Base-by-base conservation (phyloP, 108 stramenopile genomes). In the Poteriospumella lacustris region DNA sequence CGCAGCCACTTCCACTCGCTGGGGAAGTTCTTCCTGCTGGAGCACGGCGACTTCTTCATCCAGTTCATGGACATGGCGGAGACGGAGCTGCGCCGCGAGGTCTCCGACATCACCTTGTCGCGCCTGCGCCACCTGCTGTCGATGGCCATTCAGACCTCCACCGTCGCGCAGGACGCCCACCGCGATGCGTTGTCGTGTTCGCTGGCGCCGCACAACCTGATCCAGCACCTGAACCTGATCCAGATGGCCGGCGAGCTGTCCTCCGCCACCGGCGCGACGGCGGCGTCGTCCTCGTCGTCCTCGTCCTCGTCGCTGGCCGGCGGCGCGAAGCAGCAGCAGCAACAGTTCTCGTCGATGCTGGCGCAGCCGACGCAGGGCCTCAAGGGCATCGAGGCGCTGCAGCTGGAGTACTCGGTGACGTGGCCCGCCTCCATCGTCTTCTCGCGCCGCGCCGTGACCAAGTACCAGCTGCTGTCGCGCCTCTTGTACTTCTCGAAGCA, bases 401-500 rank as follows among this genome's bases (percentile, higher is more conserved):
- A 85, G 70, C 84, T 99, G 31, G 92, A 95, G 15, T 90, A 91
- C 80, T 47, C 72, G 42, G 90, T 96, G 39, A 87, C 88, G 5
- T 99, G 96, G 12, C 98, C 98, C 12, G 79, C 91, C 0, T 93
- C 93, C 19, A 80, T 99, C 42, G 84, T 99, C 31, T 77, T 99
- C 24, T 92, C 93, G 0, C 73, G 84, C 39, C 81, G 82, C 2
- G 85, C 85, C 36, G 81, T 97, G 59, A 85, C 85, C 26, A 95
- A 88, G 75, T 99, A 99, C 82, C 95, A 96, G 85, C 85, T 97
- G 42, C 75, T 97, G 36, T 99, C 96, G 80, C 90, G 98, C 33
- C 95, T 94, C 76, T 80, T 99, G n/a, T 96, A 97, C 85, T 95
- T 96, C 78, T 89, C 90, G 41, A 99, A 97, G 86, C 91, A 95